A percentile compares a stretch with the other conserved stretches of the same genome.
Conservation (phyloP, 225 moss, liverwort and hornwort genomes). For the Ulota crispa region DNA sequence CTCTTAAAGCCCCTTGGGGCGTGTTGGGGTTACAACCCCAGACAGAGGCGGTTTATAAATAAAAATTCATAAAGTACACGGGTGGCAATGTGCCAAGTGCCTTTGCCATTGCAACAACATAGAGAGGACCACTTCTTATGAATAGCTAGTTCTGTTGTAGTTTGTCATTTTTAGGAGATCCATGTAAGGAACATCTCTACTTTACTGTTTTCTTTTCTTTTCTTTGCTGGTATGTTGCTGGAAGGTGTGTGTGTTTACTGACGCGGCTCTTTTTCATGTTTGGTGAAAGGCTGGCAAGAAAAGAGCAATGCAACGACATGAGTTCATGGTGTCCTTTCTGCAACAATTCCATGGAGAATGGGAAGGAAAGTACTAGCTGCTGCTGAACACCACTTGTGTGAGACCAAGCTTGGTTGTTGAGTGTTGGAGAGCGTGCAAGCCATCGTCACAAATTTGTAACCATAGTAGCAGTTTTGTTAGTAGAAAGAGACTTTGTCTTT, state of each 20-base stretch:
- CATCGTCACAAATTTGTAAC: constrained; percentile 5
- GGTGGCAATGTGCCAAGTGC: too few species aligned
- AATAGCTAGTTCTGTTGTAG: too few species aligned
- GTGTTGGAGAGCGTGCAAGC: not conserved
- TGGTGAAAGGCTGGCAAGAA: constrained; percentile 80
- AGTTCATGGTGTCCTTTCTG: constrained; percentile 75
- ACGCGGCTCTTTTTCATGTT: not conserved
- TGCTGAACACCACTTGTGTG: not conserved
- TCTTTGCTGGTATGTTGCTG: not conserved
- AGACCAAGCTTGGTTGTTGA: not conserved
- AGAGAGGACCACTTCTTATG: too few species aligned
- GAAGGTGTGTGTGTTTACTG: not conserved
- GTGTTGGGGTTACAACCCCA: too few species aligned
- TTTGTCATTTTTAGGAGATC: too few species aligned
- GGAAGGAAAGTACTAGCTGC: constrained; percentile 48
- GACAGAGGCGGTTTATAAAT: too few species aligned
- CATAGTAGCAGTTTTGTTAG: not conserved
- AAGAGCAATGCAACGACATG: constrained; percentile 73
- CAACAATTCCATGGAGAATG: constrained; percentile 78
- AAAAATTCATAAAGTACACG: too few species aligned
- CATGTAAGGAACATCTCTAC: too few species aligned
- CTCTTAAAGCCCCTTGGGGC: too few species aligned
- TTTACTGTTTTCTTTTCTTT: not conserved
- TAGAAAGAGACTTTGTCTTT: not conserved
- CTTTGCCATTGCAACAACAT: too few species aligned